These are phyloP conservation scores for Cichorium intybus DNA, from an alignment of 140 eudicot species.

Conservation along the genomic window DNA sequence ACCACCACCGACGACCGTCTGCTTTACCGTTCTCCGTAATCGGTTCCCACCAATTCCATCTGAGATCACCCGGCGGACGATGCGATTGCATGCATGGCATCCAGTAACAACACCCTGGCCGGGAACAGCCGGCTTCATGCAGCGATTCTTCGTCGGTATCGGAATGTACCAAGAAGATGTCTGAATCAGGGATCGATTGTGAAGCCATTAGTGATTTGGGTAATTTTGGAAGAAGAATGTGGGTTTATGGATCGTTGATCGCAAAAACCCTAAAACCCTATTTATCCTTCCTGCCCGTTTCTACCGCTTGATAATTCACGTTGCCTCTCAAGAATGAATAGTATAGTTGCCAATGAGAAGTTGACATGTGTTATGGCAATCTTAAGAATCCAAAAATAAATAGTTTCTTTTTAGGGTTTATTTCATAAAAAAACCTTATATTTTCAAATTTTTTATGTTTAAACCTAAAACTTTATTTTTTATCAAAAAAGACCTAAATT, in stretches of 20 bases:
- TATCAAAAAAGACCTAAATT: too few relatives aligned
- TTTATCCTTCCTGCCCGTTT: background rate
- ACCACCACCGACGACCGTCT: conserved; percentile 29
- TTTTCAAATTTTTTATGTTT: too few relatives aligned
- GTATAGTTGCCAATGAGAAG: too few relatives aligned
- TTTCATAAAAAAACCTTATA: too few relatives aligned
- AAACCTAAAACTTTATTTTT: too few relatives aligned
- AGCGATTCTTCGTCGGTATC: conserved; percentile 18
- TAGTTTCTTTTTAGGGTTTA: too few relatives aligned
- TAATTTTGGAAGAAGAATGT: background rate
- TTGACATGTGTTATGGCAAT: too few relatives aligned
- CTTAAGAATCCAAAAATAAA: too few relatives aligned
- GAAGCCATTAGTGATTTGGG: conserved; percentile 1
- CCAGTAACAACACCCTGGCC: conserved; percentile 34
- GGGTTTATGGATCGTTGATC: conserved; percentile 8
- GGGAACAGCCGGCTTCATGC: conserved; percentile 15
- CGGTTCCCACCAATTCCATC: conserved; percentile 30
- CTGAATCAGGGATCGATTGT: conserved; percentile 14
- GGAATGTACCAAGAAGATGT: background rate
- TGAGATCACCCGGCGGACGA: background rate
- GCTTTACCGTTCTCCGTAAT: conserved; percentile 9
- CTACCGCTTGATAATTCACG: background rate
- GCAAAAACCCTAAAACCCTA: conserved; percentile 31
- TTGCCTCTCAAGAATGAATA: background rate
- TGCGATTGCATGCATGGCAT: conserved; percentile 39